A percentile compares a stretch with the other conserved stretches of the same genome.
These are phyloP conservation scores for Euphrasia arctica DNA, from an alignment of 305 asterid species.

Conservation along the genomic window DNA sequence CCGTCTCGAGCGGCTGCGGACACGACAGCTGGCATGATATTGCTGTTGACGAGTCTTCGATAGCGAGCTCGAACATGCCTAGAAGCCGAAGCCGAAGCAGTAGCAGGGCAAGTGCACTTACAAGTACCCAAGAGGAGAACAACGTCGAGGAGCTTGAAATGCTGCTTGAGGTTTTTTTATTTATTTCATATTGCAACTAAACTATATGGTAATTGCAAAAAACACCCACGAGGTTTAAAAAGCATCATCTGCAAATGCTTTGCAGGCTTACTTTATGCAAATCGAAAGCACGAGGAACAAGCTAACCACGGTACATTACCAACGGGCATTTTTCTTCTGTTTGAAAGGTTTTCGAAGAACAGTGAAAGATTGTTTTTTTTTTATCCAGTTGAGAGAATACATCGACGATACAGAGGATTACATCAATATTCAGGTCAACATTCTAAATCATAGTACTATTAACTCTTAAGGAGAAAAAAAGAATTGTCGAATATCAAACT, in stretches of 20 bases:
- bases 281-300: conserved; percentile 91
- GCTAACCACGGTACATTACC: conserved; percentile 54
- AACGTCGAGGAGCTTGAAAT: conserved; percentile 94
- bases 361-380: neutral
- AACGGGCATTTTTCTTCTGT: neutral
- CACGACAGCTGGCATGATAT: conserved; percentile 39
- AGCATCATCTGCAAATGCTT: neutral
- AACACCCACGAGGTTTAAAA: neutral
- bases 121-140: conserved; percentile 42
- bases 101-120: no score
- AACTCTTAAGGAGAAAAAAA: neutral
- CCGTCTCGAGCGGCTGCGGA: conserved; percentile 35
- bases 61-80: conserved; percentile 45
- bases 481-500: neutral
- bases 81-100: conserved; percentile 26
- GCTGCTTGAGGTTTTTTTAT: conserved; percentile 74
- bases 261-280: conserved; percentile 88
- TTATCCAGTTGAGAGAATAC: conserved; percentile 76
- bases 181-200: neutral
- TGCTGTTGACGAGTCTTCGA: conserved; percentile 41
- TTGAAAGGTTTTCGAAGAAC: neutral
- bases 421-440: conserved; percentile 82
- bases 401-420: conserved; percentile 94
- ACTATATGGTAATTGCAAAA: no score
- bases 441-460: neutral